Base-by-base conservation (phyloP, 495 filamentous ascomycete genomes). In the Cairneyella variabilis region DNA sequence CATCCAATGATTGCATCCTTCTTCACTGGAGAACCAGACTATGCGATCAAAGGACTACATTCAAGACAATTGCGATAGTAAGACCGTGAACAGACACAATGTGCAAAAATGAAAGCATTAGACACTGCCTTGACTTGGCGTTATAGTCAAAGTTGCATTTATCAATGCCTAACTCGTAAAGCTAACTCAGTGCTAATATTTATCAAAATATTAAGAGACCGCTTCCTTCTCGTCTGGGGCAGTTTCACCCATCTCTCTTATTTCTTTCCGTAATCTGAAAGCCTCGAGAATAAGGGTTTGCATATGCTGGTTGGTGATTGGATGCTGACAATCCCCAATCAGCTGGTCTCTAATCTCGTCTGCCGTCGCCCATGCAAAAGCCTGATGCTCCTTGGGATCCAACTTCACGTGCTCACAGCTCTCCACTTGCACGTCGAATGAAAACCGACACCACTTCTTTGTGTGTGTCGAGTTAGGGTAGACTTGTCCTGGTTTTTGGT, bases 341-440 rank as follows among this genome's bases (percentile, higher is more conserved):
- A 28, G 40, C 50, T 30, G 41, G 40, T 27, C 26, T 48, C 16
- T 46, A 48, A 71, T 69, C 56, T 76, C 71, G 30, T 72, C 69
- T 60, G 74, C 69, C 2, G 65, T 70, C 6, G 69, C 71, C 74
- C 74, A 76, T 7, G 72, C 21, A 56, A 63, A 76, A 9, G 59
- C 57, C 53, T 62, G 64, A 57, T 76, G 74, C 56, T 76, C 74
- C 21, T 72, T 68, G 17, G 48, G 48, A 51, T 51, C 32, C 48
- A 51, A 39, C 48, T 51, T 51, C 30, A 51, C 48, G 32, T 51
- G 3, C 48, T 38, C 64, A 16, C 30, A 38, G 48, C 69, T 66
- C 44, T 59, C 52, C 32, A 57, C 56, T 16, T 60, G 53, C 1
- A 70, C 68, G 7, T 58, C 57, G 43, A 74, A 65, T 6, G 67